These are phyloP conservation scores for Aureobasidium melanogenum DNA, from an alignment of 2,329 filamentous ascomycete species.

Conservation along the genomic window DNA sequence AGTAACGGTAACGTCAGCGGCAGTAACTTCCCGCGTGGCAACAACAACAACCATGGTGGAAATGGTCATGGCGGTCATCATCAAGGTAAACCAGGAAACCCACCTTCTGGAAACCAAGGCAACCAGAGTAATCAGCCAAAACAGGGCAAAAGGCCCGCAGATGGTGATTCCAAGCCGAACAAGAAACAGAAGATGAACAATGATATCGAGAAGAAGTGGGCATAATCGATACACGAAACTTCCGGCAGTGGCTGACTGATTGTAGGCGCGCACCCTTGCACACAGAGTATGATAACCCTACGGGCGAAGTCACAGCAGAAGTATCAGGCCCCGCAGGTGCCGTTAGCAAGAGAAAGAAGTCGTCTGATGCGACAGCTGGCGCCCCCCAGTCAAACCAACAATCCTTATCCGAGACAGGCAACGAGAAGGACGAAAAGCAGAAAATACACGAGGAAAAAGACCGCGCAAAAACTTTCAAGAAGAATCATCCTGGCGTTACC, in stretches of 20 bases:
- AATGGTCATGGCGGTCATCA: not conserved
- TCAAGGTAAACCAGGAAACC: not conserved
- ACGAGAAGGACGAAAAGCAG: not conserved
- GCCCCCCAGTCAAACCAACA: not conserved
- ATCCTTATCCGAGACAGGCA: not conserved
- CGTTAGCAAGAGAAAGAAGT: conserved; percentile 2
- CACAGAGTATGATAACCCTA: not conserved
- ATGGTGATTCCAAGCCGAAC: not conserved
- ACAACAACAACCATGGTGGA: not conserved
- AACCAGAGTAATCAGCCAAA: conserved; percentile 3
- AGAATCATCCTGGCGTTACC: not conserved
- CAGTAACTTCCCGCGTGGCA: conserved; percentile 1
- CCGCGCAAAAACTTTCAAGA: conserved; percentile 6
- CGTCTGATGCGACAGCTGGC: not conserved
- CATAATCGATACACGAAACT: not conserved
- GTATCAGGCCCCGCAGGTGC: not conserved
- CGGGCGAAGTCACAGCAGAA: not conserved
- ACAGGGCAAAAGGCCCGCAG: conserved; percentile 2
- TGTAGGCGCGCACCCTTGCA: conserved; percentile 1
- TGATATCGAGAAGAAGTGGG: not conserved
- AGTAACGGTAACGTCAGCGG: conserved; percentile 4
- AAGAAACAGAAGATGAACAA: conserved; percentile 7
- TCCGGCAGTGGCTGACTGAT: not conserved
- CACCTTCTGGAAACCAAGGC: not conserved
- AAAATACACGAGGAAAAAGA: not conserved